These are phyloP conservation scores for Euryodendron excelsum DNA, from an alignment of 148 eudicot species.

Conservation along the genomic window DNA sequence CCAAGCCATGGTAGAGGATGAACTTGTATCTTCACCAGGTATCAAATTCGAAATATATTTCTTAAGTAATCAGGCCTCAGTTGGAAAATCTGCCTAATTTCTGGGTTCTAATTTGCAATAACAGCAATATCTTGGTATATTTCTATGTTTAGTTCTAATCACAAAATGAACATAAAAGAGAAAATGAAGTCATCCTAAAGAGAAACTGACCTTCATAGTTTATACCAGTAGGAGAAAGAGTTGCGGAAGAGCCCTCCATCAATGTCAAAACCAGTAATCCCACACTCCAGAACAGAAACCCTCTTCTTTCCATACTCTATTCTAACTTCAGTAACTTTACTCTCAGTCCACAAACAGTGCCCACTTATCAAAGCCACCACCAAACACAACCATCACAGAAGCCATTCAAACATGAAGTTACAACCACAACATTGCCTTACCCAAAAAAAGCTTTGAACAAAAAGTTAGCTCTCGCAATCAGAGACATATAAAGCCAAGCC, in stretches of 20 bases:
- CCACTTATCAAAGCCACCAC: constrained; percentile 14
- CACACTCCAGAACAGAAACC: constrained; percentile 27
- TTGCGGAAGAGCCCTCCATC: constrained; percentile 50
- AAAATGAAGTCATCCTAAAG: background rate
- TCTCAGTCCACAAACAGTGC: constrained; percentile 3
- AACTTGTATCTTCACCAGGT: background rate
- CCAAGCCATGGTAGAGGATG: background rate
- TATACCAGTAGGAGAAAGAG: constrained; percentile 90
- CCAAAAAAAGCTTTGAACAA: constrained; percentile 6
- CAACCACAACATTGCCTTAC: constrained; percentile 17
- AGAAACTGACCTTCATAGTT: constrained; percentile 81
- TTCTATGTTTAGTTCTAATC: no score
- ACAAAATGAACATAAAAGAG: no score
- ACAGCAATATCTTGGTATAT: background rate
- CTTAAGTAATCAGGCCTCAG: background rate
- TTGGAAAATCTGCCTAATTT: background rate
- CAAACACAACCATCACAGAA: constrained; percentile 10
- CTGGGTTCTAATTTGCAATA: background rate
- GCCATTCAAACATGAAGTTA: constrained; percentile 21
- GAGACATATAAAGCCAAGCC: constrained; percentile 16
- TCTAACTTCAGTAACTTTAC: constrained; percentile 11
- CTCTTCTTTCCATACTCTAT: constrained; percentile 34
- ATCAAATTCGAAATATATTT: background rate
- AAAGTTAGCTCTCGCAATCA: constrained; percentile 19
- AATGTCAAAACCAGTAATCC: constrained; percentile 50